phyloP scores from a whole-genome alignment of 2,329 filamentous ascomycete species.

The Ceratocystis huliohia region DNA sequence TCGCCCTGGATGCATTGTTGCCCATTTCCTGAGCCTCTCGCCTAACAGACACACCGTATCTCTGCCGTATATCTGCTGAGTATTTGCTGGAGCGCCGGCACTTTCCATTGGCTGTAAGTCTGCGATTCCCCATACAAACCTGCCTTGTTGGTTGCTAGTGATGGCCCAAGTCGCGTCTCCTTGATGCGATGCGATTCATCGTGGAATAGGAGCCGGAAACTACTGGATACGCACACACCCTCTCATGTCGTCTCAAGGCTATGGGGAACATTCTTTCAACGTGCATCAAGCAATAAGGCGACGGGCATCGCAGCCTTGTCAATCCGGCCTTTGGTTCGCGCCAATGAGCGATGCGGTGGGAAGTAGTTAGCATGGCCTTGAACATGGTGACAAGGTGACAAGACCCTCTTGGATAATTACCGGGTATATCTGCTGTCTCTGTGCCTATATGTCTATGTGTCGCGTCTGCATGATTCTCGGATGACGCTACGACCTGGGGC shows the following conservation, averaged over 20 bases:
- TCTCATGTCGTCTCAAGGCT: background rate
- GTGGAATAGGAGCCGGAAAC: background rate
- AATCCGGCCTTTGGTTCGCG: background rate
- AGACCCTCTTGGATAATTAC: background rate
- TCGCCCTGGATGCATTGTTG: background rate
- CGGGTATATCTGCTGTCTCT: background rate
- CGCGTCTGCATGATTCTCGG: background rate
- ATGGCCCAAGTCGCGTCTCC: background rate
- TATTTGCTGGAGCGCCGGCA: too few relatives aligned
- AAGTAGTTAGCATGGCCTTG: background rate
- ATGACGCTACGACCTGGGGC: background rate
- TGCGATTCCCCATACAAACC: background rate
- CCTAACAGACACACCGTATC: background rate
- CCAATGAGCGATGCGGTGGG: background rate
- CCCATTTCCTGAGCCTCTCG: background rate
- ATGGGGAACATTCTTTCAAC: background rate
- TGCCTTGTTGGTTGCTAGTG: too few relatives aligned
- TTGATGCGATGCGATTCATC: conserved; percentile 3
- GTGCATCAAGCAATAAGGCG: background rate
- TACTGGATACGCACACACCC: background rate
- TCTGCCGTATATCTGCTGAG: background rate
- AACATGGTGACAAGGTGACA: background rate
- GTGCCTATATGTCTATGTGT: background rate
- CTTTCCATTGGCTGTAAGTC: conserved; percentile 3
- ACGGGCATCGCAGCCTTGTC: background rate